phyloP scores from a whole-genome alignment of 2,329 filamentous ascomycete genomes.

The Colletotrichum melonis region DNA sequence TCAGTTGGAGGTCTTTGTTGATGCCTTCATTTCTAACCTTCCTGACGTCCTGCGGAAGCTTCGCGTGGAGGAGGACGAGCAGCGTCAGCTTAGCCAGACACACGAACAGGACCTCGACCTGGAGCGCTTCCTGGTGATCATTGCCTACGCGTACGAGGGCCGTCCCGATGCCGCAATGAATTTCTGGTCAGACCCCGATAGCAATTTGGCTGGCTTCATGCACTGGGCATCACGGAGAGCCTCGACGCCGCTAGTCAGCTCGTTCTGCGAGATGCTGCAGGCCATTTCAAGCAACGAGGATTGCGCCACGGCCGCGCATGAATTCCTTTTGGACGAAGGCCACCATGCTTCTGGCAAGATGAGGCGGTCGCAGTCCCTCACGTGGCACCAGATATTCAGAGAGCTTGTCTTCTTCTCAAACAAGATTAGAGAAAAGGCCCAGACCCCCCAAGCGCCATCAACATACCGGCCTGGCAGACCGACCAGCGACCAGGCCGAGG shows the following conservation, averaged over 20 bases:
- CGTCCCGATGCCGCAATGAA: conserved; percentile 85
- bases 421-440: conserved; percentile 79
- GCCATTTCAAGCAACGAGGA: conserved; percentile 86
- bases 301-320: conserved; percentile 86
- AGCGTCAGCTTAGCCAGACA: conserved; percentile 74
- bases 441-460: conserved; percentile 62
- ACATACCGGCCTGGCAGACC: conserved; percentile 69
- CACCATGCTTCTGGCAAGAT: conserved; percentile 80
- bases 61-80: conserved; percentile 90
- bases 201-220: conserved; percentile 93
- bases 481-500: conserved; percentile 76
- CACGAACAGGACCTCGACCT: conserved; percentile 79
- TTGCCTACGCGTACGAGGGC: conserved; percentile 90
- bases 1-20: conserved; percentile 87
- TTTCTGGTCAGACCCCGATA: conserved; percentile 94
- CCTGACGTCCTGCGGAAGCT: conserved; percentile 90
- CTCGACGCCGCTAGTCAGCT: conserved; percentile 94
- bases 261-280: conserved; percentile 96
- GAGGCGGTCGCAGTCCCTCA: conserved; percentile 84
- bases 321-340: conserved; percentile 89
- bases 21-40: conserved; percentile 94
- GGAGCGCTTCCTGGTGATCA: conserved; percentile 91
- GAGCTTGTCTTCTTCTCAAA: conserved; percentile 88
- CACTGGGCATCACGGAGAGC: conserved; percentile 97
- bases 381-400: conserved; percentile 92